Conservation (phyloP, 1,284 basidiomycete species). For the Sporisorium reilianum region DNA sequence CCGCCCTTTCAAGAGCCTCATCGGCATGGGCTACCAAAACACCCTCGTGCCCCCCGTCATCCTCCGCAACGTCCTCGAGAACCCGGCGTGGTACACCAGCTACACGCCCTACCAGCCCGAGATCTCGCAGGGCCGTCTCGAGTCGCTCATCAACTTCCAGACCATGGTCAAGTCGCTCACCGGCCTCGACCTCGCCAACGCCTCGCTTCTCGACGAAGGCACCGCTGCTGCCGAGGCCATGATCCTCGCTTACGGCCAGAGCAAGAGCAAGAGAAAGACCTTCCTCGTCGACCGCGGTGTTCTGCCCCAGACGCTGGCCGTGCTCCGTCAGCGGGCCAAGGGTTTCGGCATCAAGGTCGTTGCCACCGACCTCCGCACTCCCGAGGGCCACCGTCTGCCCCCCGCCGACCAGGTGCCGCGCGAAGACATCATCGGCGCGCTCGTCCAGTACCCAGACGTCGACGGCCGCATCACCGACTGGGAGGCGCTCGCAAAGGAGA, state of each 20-base stretch:
- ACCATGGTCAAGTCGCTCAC: conserved; percentile 96
- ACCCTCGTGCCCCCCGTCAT: conserved; percentile 66
- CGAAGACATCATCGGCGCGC: conserved; percentile 79
- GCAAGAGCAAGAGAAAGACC: conserved; percentile 61
- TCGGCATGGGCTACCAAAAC: conserved; percentile 95
- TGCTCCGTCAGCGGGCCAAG: conserved; percentile 65
- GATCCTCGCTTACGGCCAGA: conserved; percentile 62
- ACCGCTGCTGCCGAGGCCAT: conserved; percentile 69
- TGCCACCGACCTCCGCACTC: conserved; percentile 54
- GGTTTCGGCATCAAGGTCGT: conserved; percentile 67
- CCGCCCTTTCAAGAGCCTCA: conserved; percentile 87
- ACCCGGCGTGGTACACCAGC: conserved; percentile 97
- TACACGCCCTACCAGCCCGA: conserved; percentile 93
- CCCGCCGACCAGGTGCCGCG: conserved; percentile 55
- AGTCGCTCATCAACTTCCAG: conserved; percentile 96
- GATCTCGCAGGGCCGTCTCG: conserved; percentile 90
- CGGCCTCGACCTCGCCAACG: conserved; percentile 81
- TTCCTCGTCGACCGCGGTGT: conserved; percentile 67
- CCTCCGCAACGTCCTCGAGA: conserved; percentile 77
- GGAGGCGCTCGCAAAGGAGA: conserved; percentile 76
- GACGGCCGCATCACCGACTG: conserved; percentile 87
- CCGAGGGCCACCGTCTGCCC: conserved; percentile 56
- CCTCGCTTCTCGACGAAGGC: conserved; percentile 67
- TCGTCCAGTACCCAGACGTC: conserved; percentile 84
- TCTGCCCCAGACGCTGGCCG: conserved; percentile 67